Conservation (phyloP, 495 filamentous ascomycete genomes). For the Hypoxylon perforatum region DNA sequence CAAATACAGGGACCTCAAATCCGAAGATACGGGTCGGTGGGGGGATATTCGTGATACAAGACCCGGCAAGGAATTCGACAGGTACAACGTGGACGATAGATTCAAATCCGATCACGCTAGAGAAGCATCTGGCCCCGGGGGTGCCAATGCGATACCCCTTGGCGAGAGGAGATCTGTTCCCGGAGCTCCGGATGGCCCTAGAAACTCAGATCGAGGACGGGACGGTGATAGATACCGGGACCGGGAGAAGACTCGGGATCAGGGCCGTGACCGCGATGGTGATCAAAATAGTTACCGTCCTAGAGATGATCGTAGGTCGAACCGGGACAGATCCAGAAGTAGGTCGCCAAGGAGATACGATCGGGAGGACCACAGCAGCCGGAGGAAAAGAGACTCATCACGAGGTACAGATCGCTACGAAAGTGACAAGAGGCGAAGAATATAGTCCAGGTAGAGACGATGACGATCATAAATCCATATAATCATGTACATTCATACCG, state of each 20-base stretch:
- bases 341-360: slow-evolving; percentile 57
- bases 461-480: neutral
- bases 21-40: slow-evolving; percentile 92
- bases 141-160: slow-evolving; percentile 70
- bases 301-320: slow-evolving; percentile 44
- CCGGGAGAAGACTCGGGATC: slow-evolving; percentile 41
- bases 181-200: slow-evolving; percentile 52
- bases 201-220: slow-evolving; percentile 45
- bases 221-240: slow-evolving; percentile 41
- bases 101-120: slow-evolving; percentile 73
- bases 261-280: slow-evolving; percentile 45
- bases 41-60: slow-evolving; percentile 70
- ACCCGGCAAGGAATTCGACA: slow-evolving; percentile 57
- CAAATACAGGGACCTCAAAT: slow-evolving; percentile 86
- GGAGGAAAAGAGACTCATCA: slow-evolving; percentile 73
- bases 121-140: slow-evolving; percentile 57
- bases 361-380: slow-evolving; percentile 62
- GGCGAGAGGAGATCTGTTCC: slow-evolving; percentile 62
- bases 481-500: slow-evolving; percentile 3
- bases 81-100: slow-evolving; percentile 68
- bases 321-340: slow-evolving; percentile 46
- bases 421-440: slow-evolving; percentile 73
- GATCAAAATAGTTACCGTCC: slow-evolving; percentile 51
- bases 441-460: slow-evolving; percentile 54
- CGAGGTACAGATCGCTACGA: slow-evolving; percentile 67